A percentile compares a stretch with the other conserved stretches of the same genome.
Conservation (phyloP, 2,329 filamentous ascomycete species). For the Exophiala alcalophila region DNA sequence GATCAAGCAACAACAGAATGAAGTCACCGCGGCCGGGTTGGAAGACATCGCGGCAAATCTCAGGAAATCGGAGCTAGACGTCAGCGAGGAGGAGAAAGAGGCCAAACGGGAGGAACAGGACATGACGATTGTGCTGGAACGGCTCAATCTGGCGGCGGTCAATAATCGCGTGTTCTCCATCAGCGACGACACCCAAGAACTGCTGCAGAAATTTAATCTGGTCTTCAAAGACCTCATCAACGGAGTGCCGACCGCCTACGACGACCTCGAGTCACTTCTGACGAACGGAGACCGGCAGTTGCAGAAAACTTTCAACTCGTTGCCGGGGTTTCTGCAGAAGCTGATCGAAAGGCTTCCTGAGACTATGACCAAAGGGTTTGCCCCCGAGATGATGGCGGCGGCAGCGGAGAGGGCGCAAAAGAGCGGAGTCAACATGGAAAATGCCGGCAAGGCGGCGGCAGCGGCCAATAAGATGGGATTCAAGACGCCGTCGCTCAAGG, state of each 20-base stretch:
- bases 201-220: slow-evolving; percentile 79
- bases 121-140: slow-evolving; percentile 73
- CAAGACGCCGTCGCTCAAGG: slow-evolving; percentile 69
- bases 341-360: slow-evolving; percentile 79
- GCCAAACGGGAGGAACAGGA: slow-evolving; percentile 65
- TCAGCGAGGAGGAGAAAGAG: slow-evolving; percentile 42
- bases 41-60: slow-evolving; percentile 33
- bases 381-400: slow-evolving; percentile 76
- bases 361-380: slow-evolving; percentile 72
- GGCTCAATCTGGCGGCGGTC: slow-evolving; percentile 75
- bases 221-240: slow-evolving; percentile 90
- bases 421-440: slow-evolving; percentile 60
- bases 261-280: slow-evolving; percentile 73
- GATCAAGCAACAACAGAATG: slow-evolving; percentile 35
- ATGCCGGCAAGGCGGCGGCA: slow-evolving; percentile 50
- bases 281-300: slow-evolving; percentile 62
- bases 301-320: slow-evolving; percentile 61
- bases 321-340: slow-evolving; percentile 79
- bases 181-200: slow-evolving; percentile 76
- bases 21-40: slow-evolving; percentile 30
- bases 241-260: slow-evolving; percentile 88
- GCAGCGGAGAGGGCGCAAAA: slow-evolving; percentile 63
- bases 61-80: slow-evolving; percentile 31
- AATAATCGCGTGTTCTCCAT: slow-evolving; percentile 85
- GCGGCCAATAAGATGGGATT: slow-evolving; percentile 65